Conservation (phyloP, 2,329 filamentous ascomycete species). For the Aureobasidium sp. region DNA sequence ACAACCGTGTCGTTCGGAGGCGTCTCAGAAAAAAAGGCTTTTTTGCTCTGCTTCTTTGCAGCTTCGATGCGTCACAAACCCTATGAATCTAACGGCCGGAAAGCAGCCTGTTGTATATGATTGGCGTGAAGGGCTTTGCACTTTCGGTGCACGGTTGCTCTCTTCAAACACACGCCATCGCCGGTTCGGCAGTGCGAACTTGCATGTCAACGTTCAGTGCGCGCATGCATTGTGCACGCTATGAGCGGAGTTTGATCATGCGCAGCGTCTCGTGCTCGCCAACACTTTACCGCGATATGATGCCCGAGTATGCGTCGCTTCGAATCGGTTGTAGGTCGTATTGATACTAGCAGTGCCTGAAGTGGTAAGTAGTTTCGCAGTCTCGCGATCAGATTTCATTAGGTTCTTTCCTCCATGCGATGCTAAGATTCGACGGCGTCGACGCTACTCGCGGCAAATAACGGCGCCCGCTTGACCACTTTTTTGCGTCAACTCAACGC, state of each 20-base stretch:
- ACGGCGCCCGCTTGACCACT: conserved; percentile 8
- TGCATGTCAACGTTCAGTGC: neutral
- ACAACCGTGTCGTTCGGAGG: neutral
- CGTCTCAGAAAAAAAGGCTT: neutral
- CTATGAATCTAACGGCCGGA: neutral
- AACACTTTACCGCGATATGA: neutral
- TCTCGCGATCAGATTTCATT: neutral
- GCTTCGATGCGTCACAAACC: conserved; percentile 9
- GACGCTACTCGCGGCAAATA: conserved; percentile 10
- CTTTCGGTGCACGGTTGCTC: neutral
- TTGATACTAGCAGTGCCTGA: neutral
- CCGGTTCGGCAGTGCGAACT: neutral
- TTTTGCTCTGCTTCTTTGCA: conserved; percentile 8
- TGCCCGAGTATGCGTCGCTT: neutral
- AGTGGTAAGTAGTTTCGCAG: conserved; percentile 2
- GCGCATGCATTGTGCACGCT: conserved; percentile 1
- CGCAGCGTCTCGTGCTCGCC: neutral
- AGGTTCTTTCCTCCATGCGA: neutral
- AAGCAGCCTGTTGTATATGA: neutral
- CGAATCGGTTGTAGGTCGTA: neutral
- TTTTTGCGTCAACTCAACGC: conserved; percentile 10
- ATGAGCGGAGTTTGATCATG: neutral
- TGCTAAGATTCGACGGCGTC: conserved; percentile 13
- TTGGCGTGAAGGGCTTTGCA: conserved; percentile 8
- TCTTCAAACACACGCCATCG: conserved; percentile 6